A percentile compares a stretch with the other conserved stretches of the same genome.
phyloP scores from a whole-genome alignment of 371 early-diverging fungal species.

The Lichtheimia hyalospora region DNA sequence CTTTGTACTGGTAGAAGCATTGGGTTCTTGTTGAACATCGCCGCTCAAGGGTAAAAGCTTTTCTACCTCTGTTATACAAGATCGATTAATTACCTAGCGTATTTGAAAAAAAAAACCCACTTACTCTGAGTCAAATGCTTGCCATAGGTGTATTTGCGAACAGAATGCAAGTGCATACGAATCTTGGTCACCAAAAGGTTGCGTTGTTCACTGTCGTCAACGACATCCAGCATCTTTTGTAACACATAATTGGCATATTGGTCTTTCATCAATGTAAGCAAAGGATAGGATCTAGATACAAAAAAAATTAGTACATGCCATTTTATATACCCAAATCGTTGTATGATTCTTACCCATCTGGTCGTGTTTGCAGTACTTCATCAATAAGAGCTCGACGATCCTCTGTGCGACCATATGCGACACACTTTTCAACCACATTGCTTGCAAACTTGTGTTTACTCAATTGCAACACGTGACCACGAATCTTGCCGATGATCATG shows the following conservation, averaged over 20 bases:
- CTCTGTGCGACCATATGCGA: conserved; percentile 71
- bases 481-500: conserved; percentile 86
- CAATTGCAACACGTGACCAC: conserved; percentile 85
- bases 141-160: conserved; percentile 96
- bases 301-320: background rate
- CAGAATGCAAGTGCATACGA: conserved; percentile 85
- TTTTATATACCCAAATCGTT: background rate
- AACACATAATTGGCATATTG: conserved; percentile 99
- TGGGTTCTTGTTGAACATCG: conserved; percentile 2
- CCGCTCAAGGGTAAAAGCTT: conserved; percentile 29
- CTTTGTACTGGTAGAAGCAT: background rate
- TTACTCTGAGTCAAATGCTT: conserved; percentile 89
- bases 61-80: conserved; percentile 39
- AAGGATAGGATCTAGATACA: conserved; percentile 67
- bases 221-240: conserved; percentile 98
- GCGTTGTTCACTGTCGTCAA: conserved; percentile 85
- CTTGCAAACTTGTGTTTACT: conserved; percentile 99
- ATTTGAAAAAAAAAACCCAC: conserved; percentile 1
- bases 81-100: background rate
- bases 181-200: conserved; percentile 85
- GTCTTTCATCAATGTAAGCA: conserved; percentile 97
- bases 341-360: conserved; percentile 62
- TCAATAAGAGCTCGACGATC: conserved; percentile 85
- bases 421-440: conserved; percentile 98
- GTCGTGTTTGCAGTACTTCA: conserved; percentile 78